phyloP scores from a whole-genome alignment of 2,329 filamentous ascomycete genomes.

The Nemania sp. region DNA sequence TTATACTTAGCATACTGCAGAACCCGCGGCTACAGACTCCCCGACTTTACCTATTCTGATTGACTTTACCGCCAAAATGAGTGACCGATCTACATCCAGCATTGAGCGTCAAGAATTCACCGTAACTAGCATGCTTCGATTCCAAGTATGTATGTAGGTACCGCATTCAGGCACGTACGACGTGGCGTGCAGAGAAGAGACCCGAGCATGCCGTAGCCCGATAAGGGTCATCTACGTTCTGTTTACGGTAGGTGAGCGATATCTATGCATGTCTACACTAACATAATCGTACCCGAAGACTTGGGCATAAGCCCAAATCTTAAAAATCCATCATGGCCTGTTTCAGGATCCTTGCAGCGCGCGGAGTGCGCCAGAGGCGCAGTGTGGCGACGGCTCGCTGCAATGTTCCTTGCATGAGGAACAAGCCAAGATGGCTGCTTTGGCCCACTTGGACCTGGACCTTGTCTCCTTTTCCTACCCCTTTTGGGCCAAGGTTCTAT shows the following conservation, averaged over 20 bases:
- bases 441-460: slow-evolving; percentile 19
- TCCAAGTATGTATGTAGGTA: too few relatives aligned
- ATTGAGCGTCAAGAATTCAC: slow-evolving; percentile 2
- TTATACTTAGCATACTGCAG: background rate
- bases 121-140: slow-evolving; percentile 8
- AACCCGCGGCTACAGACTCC: slow-evolving; percentile 9
- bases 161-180: slow-evolving; percentile 1
- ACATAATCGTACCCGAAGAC: slow-evolving; percentile 2
- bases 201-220: slow-evolving; percentile 7
- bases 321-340: slow-evolving; percentile 30
- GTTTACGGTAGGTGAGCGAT: background rate
- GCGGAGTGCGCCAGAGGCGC: slow-evolving; percentile 21
- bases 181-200: background rate
- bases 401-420: slow-evolving; percentile 37
- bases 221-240: background rate
- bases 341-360: slow-evolving; percentile 36
- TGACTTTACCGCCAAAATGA: slow-evolving; percentile 14
- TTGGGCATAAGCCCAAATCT: slow-evolving; percentile 31
- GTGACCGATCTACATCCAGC: background rate
- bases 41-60: slow-evolving; percentile 11
- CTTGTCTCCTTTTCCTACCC: slow-evolving; percentile 32
- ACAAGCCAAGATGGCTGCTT: slow-evolving; percentile 23
- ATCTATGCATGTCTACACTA: background rate
- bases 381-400: slow-evolving; percentile 30
- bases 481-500: slow-evolving; percentile 29